These are phyloP conservation scores for Ceratocystis huliohia DNA, from an alignment of 2,329 filamentous ascomycete species.

Conservation along the genomic window DNA sequence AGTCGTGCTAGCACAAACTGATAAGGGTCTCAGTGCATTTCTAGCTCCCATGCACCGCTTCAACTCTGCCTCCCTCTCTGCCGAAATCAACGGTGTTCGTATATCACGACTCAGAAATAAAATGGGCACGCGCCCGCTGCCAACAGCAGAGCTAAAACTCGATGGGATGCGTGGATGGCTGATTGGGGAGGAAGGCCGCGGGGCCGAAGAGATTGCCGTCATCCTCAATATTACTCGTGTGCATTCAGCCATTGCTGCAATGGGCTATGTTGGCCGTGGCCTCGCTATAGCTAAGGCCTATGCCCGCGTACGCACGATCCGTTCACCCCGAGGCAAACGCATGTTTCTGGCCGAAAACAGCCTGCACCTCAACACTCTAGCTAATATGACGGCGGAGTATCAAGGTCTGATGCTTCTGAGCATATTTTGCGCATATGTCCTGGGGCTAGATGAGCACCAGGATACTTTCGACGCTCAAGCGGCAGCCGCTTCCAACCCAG, in stretches of 20 bases:
- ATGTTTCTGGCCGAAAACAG: constrained; percentile 39
- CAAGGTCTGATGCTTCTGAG: constrained; percentile 43
- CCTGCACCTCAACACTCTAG: constrained; percentile 46
- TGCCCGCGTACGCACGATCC: constrained; percentile 42
- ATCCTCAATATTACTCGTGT: constrained; percentile 55
- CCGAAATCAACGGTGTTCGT: constrained; percentile 51
- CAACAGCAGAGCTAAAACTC: constrained; percentile 60
- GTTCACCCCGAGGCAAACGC: constrained; percentile 32
- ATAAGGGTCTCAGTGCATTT: constrained; percentile 46
- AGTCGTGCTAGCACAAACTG: constrained; percentile 50
- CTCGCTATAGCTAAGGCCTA: constrained; percentile 46
- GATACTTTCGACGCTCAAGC: constrained; percentile 23
- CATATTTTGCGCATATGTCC: constrained; percentile 40
- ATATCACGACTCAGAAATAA: constrained; percentile 63
- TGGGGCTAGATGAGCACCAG: constrained; percentile 42
- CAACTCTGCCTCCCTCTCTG: constrained; percentile 27
- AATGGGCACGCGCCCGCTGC: constrained; percentile 54
- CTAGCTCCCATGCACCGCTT: constrained; percentile 47
- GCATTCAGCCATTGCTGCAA: constrained; percentile 41
- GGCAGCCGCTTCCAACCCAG: neutral
- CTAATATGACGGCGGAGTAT: constrained; percentile 43
- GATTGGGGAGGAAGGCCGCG: constrained; percentile 52
- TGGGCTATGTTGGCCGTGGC: constrained; percentile 43
- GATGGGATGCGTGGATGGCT: constrained; percentile 51
- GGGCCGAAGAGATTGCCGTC: constrained; percentile 54